Evolutionary conservation across 495 filamentous ascomycete genomes (phyloP).

Genomic region (Xylaria sp.): DNA sequence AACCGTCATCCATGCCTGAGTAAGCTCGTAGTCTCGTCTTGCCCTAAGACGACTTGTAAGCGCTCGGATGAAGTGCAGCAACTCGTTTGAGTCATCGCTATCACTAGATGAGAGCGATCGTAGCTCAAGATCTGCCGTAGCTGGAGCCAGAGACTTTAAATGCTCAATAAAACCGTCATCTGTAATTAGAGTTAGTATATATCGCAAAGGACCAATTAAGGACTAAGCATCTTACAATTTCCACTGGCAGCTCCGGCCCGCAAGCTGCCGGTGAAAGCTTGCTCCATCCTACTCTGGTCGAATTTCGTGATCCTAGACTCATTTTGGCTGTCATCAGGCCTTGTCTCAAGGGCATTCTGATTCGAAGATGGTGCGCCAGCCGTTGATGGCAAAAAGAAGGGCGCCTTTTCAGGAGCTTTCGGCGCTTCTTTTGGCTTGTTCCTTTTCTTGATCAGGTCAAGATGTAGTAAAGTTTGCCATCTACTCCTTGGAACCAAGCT

Average conservation of each 20-base stretch:
- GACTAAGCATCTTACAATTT: constrained; percentile 54
- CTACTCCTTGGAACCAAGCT: constrained; percentile 85
- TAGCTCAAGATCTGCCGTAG: constrained; percentile 86
- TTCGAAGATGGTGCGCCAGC: constrained; percentile 46
- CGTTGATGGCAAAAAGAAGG: constrained; percentile 90
- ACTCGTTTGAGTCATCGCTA: constrained; percentile 53
- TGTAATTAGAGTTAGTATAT: constrained; percentile 31
- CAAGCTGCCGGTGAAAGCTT: constrained; percentile 69
- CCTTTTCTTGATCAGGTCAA: constrained; percentile 87
- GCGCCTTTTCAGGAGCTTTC: constrained; percentile 90
- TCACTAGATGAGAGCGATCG: constrained; percentile 70
- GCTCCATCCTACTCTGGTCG: constrained; percentile 48
- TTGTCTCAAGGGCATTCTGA: constrained; percentile 29
- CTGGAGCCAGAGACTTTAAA: constrained; percentile 78
- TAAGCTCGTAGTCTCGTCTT: constrained; percentile 85
- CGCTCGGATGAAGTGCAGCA: constrained; percentile 72
- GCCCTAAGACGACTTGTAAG: constrained; percentile 70
- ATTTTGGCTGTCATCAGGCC: constrained; percentile 27
- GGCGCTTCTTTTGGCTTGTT: constrained; percentile 94
- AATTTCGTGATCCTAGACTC: constrained; percentile 49
- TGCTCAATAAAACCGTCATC: constrained; percentile 72
- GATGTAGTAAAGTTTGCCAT: constrained; percentile 92
- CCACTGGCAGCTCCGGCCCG: constrained; percentile 51
- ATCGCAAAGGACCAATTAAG: constrained; percentile 7
- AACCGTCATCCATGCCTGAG: constrained; percentile 95